These are phyloP conservation scores for Aspergillus baeticus DNA, from an alignment of 495 filamentous ascomycete genomes.

Conservation along the genomic window DNA sequence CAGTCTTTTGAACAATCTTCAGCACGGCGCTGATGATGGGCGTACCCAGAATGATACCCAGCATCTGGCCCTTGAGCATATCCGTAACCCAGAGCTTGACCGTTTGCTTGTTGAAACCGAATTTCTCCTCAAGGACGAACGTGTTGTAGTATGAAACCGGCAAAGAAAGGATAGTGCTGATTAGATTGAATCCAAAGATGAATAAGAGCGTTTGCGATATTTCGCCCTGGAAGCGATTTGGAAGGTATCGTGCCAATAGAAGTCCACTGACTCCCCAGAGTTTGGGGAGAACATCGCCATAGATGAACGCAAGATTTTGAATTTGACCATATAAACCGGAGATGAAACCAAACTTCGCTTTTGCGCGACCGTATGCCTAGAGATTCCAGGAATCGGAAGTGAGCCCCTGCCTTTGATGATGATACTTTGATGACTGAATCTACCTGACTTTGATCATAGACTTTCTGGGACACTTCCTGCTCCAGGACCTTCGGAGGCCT, in stretches of 20 bases:
- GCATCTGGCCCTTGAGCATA: conserved; percentile 84
- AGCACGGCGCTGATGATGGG: conserved; percentile 90
- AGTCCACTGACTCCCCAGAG: conserved; percentile 81
- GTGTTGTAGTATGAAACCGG: conserved; percentile 88
- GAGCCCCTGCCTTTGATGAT: background rate
- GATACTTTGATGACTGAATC: background rate
- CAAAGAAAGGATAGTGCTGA: conserved; percentile 72
- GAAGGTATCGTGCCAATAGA: conserved; percentile 69
- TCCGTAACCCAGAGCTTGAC: conserved; percentile 84
- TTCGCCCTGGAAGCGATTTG: conserved; percentile 79
- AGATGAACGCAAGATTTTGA: conserved; percentile 84
- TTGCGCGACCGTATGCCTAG: conserved; percentile 89
- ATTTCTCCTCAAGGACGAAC: conserved; percentile 94
- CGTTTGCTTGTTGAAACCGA: conserved; percentile 98
- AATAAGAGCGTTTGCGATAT: conserved; percentile 93
- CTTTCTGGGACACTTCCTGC: conserved; percentile 82
- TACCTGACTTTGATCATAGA: conserved; percentile 92
- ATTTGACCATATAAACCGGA: conserved; percentile 78
- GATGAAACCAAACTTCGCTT: conserved; percentile 83
- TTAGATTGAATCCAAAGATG: conserved; percentile 79
- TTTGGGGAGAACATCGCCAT: conserved; percentile 85
- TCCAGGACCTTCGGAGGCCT: conserved; percentile 81
- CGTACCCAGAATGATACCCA: conserved; percentile 73
- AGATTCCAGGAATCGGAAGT: background rate
- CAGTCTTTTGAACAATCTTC: conserved; percentile 86